Conservation (phyloP, 2,329 filamentous ascomycete species). For the Alternaria consortialis region DNA sequence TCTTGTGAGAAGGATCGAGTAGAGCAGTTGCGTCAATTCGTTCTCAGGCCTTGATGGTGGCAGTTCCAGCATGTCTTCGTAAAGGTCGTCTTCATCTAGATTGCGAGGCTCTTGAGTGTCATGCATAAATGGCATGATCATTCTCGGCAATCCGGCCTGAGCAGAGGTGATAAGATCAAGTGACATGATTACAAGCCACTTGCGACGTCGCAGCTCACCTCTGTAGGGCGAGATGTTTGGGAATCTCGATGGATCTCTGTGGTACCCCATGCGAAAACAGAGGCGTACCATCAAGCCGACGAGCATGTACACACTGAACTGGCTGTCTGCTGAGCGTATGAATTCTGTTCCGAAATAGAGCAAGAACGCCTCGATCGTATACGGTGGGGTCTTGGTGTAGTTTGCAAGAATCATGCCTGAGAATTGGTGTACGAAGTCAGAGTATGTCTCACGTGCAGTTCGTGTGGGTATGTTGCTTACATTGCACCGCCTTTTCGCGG, state of each 20-base stretch:
- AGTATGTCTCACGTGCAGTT: neutral
- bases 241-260: conserved; percentile 53
- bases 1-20: conserved; percentile 37
- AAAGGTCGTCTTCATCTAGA: conserved; percentile 53
- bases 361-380: conserved; percentile 43
- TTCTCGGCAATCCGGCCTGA: conserved; percentile 52
- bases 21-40: conserved; percentile 39
- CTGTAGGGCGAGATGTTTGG: conserved; percentile 61
- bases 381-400: conserved; percentile 48
- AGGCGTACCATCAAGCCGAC: conserved; percentile 45
- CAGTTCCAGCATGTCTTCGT: conserved; percentile 46
- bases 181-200: conserved; percentile 64
- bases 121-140: conserved; percentile 49
- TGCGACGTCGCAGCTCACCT: conserved; percentile 67
- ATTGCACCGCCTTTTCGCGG: conserved; percentile 45
- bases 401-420: conserved; percentile 40
- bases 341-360: conserved; percentile 44
- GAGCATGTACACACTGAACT: conserved; percentile 42
- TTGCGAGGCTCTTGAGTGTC: conserved; percentile 54
- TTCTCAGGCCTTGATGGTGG: conserved; percentile 40
- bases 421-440: neutral
- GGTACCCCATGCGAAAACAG: conserved; percentile 54
- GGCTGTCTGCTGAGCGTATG: conserved; percentile 39
- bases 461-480: neutral
- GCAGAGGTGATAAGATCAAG: conserved; percentile 52